Conservation (phyloP, 331 rosid species). For the Pyrus hybrid region DNA sequence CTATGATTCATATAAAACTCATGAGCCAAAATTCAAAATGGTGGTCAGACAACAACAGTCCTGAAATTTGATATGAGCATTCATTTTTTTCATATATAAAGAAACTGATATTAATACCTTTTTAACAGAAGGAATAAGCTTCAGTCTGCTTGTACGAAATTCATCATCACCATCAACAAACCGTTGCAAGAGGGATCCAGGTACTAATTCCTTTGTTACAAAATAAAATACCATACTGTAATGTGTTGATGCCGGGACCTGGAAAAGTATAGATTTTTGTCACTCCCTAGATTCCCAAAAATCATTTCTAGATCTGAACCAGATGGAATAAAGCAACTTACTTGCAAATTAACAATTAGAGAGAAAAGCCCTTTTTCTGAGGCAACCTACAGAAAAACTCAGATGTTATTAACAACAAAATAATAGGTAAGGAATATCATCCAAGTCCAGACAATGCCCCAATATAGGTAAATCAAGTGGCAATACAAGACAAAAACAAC, state of each 20-base stretch:
- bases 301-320: slow-evolving; percentile 4
- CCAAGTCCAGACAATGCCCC: background rate
- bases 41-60: background rate
- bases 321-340: slow-evolving; percentile 37
- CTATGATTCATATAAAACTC: background rate
- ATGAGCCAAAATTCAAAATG: background rate
- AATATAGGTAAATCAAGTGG: background rate
- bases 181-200: slow-evolving; percentile 89
- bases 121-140: slow-evolving; percentile 95
- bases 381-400: slow-evolving; percentile 56
- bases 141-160: slow-evolving; percentile 91
- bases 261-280: slow-evolving; percentile 16
- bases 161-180: slow-evolving; percentile 99
- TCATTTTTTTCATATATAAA: background rate
- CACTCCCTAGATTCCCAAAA: slow-evolving; percentile 13
- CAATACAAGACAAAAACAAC: background rate
- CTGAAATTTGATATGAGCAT: background rate
- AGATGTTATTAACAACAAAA: background rate
- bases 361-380: slow-evolving; percentile 94
- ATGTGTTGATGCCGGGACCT: slow-evolving; percentile 95
- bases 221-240: slow-evolving; percentile 97
- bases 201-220: slow-evolving; percentile 71
- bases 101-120: slow-evolving; percentile 43
- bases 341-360: slow-evolving; percentile 76
- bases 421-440: background rate